phyloP scores from a whole-genome alignment of 1,284 basidiomycete species.

The Phenoliferia sp. region DNA sequence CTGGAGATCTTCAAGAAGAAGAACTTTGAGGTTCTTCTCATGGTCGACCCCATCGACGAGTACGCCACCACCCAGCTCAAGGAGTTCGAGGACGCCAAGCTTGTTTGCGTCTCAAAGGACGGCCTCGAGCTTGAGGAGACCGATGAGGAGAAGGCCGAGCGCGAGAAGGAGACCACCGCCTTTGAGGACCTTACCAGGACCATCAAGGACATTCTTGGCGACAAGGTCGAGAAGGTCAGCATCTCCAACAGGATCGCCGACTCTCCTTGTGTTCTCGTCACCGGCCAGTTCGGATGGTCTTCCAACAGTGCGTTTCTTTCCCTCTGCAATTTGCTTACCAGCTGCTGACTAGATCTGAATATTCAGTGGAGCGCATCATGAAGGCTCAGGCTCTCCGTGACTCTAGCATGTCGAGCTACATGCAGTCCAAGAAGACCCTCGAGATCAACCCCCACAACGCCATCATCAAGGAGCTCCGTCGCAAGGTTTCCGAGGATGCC shows the following conservation, averaged over 20 bases:
- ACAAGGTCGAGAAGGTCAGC: slow-evolving; percentile 99
- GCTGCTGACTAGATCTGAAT: not conserved
- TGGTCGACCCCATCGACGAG: slow-evolving; percentile 97
- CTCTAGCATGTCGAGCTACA: slow-evolving; percentile 98
- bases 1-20: slow-evolving; percentile 99
- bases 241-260: slow-evolving; percentile 96
- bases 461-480: slow-evolving; percentile 93
- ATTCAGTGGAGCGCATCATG: slow-evolving; percentile 86
- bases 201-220: slow-evolving; percentile 97
- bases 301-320: slow-evolving; percentile 57
- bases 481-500: slow-evolving; percentile 93
- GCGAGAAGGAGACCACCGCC: slow-evolving; percentile 80
- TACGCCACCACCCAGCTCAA: slow-evolving; percentile 97
- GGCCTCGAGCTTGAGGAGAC: slow-evolving; percentile 99
- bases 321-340: slow-evolving; percentile 40
- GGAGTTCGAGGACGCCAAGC: slow-evolving; percentile 98
- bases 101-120: slow-evolving; percentile 97
- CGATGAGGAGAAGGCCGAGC: slow-evolving; percentile 89
- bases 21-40: slow-evolving; percentile 96
- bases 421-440: slow-evolving; percentile 63
- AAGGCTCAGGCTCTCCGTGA: slow-evolving; percentile 98
- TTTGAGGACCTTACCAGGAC: slow-evolving; percentile 87
- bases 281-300: slow-evolving; percentile 98
- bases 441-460: slow-evolving; percentile 93
- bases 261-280: slow-evolving; percentile 94